Evolutionary conservation across 371 early-diverging fungal species (phyloP), one percentile per base, ranked within the genome.

Genomic region (Gilbertella persicaria): DNA sequence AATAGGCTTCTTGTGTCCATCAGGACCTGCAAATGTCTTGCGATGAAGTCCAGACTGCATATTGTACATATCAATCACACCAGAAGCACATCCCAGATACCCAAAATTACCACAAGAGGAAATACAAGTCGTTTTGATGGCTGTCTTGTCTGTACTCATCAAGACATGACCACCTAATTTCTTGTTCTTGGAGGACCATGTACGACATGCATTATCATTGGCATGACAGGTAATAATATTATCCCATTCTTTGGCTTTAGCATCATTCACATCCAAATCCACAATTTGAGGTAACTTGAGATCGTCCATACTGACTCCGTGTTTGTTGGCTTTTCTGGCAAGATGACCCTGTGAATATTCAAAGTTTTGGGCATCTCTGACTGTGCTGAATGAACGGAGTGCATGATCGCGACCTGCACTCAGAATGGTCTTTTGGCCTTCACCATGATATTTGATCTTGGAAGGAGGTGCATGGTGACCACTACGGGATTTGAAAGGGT

Each of bases 41-140:
- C 93, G 84, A 35, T 79, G 72, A 39, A 84, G 45, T 12, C 96
- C 97, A 20, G 96, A 96, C 61, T 98, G 99, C 84, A 97, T 75
- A 79, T 96, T 97, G 81, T 80, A 93, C 88, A 91, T 88, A 44
- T 94, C 93, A 39, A 97, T 76, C 13, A 59, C 58, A 45, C 97
- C 99, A 21, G 69, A 64, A 3, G 82, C 73, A 20, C 89, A 79
- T 2, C 97, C 99, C 7, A 94, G 64, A 49, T 93, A 84, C 4
- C 87, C 93, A 83, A 89, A 97, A 71, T 96, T 94, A 44, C 98
- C 98, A 57, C 97, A 97, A 2, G 83, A 70, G 56, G 91, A 93
- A 46, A 98, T 74, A 4, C 84, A 79, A 7, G 90, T 90, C 1
- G 86, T 62, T 51, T 86, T 89, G 35, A 88, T 81, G 0, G 82